Conservation (phyloP, 441 rosid genomes). For the Gossypium gossypioides region DNA sequence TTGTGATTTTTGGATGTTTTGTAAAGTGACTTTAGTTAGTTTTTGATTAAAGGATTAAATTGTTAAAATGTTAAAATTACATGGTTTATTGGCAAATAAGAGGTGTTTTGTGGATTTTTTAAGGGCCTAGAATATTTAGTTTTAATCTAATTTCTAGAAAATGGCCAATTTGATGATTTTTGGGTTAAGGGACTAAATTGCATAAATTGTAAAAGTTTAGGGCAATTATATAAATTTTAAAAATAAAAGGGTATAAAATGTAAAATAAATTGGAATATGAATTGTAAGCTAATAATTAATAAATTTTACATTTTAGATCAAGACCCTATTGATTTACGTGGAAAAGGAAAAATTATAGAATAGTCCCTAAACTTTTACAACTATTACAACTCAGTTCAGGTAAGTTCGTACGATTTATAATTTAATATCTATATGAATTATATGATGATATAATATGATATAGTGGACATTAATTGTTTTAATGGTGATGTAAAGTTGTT, state of each 20-base stretch:
- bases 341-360: too few relatives aligned
- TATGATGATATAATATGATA: neutral
- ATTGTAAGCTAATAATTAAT: too few relatives aligned
- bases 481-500: neutral
- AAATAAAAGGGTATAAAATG: neutral
- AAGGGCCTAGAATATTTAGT: neutral
- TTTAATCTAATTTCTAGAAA: neutral
- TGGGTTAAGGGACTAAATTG: neutral
- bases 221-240: too few relatives aligned
- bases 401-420: neutral
- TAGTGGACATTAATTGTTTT: neutral
- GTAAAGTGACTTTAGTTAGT: neutral
- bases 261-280: neutral
- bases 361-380: neutral
- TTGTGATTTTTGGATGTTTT: neutral
- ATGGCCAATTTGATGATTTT: neutral
- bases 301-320: too few relatives aligned
- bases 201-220: neutral
- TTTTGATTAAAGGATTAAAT: too few relatives aligned
- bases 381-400: neutral
- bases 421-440: too few relatives aligned
- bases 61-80: too few relatives aligned
- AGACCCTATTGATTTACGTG: neutral
- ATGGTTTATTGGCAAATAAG: neutral
- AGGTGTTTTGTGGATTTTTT: too few relatives aligned